phyloP scores from a whole-genome alignment of 257 asterid species.

The Nicotiana benthamiana region DNA sequence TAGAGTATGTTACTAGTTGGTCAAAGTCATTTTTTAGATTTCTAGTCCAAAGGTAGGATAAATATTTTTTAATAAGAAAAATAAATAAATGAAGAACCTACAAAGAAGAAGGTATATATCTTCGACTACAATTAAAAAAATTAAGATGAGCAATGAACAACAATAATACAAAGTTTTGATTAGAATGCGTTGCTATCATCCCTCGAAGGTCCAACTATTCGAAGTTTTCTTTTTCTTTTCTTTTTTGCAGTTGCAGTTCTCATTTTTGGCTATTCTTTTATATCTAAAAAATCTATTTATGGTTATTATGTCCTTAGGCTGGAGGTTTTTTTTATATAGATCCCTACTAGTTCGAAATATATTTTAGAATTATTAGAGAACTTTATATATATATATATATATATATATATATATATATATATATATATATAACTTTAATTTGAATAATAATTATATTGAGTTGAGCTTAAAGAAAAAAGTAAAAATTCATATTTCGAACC shows the following conservation, averaged over 20 bases:
- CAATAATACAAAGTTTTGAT: background rate
- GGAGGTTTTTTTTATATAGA: no score
- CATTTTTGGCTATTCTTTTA: background rate
- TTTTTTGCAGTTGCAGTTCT: background rate
- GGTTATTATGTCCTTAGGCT: background rate
- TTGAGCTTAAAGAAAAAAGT: no score
- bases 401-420: no score
- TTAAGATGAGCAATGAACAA: background rate
- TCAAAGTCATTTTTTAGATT: conserved; percentile 6
- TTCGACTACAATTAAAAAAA: background rate
- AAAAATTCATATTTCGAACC: no score
- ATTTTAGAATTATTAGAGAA: no score
- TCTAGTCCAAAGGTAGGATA: background rate
- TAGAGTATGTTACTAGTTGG: background rate
- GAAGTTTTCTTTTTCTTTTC: background rate
- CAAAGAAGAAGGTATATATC: background rate
- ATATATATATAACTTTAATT: no score
- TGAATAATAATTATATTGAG: no score
- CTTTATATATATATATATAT: no score
- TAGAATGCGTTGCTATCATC: background rate
- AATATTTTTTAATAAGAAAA: background rate
- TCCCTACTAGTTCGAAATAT: no score
- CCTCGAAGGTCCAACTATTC: background rate
- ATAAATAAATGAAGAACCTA: background rate
- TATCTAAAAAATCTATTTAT: background rate